These are phyloP conservation scores for Aureobasidium sp. DNA, from an alignment of 2,329 filamentous ascomycete species.

Conservation along the genomic window DNA sequence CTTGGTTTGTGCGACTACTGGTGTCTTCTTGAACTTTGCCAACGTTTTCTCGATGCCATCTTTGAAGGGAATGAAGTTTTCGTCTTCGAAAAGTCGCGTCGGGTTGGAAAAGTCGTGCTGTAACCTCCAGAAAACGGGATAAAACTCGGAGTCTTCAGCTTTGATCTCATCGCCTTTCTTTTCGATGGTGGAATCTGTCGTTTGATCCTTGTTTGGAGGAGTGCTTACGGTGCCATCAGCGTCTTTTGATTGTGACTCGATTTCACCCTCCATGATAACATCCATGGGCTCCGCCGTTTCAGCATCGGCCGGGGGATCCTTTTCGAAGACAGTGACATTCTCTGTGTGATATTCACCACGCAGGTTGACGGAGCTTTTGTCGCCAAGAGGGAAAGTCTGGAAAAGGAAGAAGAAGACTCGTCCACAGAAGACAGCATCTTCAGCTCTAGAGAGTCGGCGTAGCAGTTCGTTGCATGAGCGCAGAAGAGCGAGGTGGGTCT, in stretches of 20 bases:
- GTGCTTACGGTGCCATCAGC: neutral
- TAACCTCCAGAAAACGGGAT: constrained; percentile 88
- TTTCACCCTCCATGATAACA: constrained; percentile 21
- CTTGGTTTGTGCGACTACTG: constrained; percentile 61
- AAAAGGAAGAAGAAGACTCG: constrained; percentile 98
- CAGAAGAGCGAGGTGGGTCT: constrained; percentile 84
- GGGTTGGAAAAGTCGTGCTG: constrained; percentile 91
- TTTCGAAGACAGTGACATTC: constrained; percentile 82
- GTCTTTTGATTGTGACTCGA: constrained; percentile 20
- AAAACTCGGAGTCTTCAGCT: constrained; percentile 65
- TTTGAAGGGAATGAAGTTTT: constrained; percentile 61
- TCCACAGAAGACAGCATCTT: constrained; percentile 95
- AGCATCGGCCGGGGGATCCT: neutral
- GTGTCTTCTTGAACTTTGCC: constrained; percentile 66
- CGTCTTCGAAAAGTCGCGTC: constrained; percentile 62
- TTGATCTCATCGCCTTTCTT: constrained; percentile 38
- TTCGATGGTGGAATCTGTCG: neutral
- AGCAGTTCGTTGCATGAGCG: constrained; percentile 91
- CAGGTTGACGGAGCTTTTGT: constrained; percentile 95
- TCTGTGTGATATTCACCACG: constrained; percentile 93
- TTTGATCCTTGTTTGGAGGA: constrained; percentile 22
- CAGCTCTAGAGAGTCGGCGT: constrained; percentile 85
- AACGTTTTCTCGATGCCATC: constrained; percentile 56
- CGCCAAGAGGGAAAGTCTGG: constrained; percentile 91
- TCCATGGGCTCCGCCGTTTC: constrained; percentile 14